phyloP scores from a whole-genome alignment of 495 filamentous ascomycete species.

The Talaromyces borbonicus region DNA sequence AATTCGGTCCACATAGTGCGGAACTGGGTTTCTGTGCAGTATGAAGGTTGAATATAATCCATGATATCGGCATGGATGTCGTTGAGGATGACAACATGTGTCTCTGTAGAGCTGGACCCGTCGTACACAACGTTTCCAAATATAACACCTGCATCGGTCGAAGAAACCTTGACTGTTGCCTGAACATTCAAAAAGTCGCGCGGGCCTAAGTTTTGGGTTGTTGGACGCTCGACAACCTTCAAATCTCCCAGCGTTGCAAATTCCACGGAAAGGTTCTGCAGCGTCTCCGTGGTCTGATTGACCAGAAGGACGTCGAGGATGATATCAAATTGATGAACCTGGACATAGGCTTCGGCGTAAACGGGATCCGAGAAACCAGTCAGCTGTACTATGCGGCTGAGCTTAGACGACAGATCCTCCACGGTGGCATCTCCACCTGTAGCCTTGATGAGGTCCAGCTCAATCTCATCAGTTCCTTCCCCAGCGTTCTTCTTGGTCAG shows the following conservation, averaged over 20 bases:
- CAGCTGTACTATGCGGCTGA: constrained; percentile 92
- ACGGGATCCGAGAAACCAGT: constrained; percentile 98
- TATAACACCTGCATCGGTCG: constrained; percentile 97
- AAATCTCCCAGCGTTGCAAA: constrained; percentile 97
- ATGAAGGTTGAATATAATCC: constrained; percentile 98
- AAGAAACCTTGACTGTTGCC: constrained; percentile 97
- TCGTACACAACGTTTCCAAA: constrained; percentile 99
- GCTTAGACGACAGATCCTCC: constrained; percentile 84
- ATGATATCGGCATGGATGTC: constrained; percentile 99
- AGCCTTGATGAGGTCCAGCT: constrained; percentile 85
- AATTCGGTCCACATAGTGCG: constrained; percentile 99
- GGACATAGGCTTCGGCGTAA: constrained; percentile 97
- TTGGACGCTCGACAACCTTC: constrained; percentile 94
- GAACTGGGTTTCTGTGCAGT: constrained; percentile 97
- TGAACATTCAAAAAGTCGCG: constrained; percentile 98
- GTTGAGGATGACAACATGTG: constrained; percentile 95
- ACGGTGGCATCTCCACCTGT: constrained; percentile 78
- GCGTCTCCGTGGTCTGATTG: constrained; percentile 93
- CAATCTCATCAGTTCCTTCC: constrained; percentile 77
- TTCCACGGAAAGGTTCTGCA: constrained; percentile 95
- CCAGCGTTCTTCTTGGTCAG: constrained; percentile 82
- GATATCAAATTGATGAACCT: constrained; percentile 98
- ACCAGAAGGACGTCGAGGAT: constrained; percentile 94
- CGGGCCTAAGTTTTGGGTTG: constrained; percentile 87
- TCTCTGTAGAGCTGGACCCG: constrained; percentile 87